A percentile compares a stretch with the other conserved stretches of the same genome.
phyloP scores from a whole-genome alignment of 2,329 filamentous ascomycete species.

The Aspergillus latus region DNA sequence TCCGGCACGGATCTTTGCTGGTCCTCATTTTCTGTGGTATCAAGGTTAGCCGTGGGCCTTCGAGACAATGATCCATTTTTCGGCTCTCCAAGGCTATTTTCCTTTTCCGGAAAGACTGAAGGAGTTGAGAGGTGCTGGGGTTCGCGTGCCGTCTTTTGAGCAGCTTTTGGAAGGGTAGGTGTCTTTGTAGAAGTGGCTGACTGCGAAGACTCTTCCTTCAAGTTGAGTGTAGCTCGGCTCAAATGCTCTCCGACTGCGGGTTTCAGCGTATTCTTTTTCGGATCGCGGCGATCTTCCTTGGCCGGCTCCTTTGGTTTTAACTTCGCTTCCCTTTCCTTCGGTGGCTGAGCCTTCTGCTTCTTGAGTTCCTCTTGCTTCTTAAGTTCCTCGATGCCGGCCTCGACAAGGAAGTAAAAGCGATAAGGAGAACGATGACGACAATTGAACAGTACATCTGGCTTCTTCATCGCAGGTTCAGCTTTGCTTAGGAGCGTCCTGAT shows the following conservation, averaged over 20 bases:
- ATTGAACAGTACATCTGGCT: not conserved
- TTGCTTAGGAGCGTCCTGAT: not conserved
- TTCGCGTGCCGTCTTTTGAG: not conserved
- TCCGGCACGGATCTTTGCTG: not conserved
- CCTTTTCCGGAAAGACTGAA: not conserved
- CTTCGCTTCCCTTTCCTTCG: not conserved
- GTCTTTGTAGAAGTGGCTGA: not conserved
- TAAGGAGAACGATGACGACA: not conserved
- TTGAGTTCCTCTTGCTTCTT: not conserved
- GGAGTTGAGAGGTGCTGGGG: not conserved
- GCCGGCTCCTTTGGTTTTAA: too few species aligned
- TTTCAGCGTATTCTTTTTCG: not conserved
- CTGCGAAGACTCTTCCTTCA: not conserved
- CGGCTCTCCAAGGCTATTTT: not conserved
- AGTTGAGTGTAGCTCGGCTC: not conserved
- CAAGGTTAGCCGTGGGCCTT: not conserved
- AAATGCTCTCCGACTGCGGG: not conserved
- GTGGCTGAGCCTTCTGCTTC: not conserved
- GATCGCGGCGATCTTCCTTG: not conserved
- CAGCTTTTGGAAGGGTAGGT: not conserved
- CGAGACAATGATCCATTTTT: not conserved
- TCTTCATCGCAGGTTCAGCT: not conserved
- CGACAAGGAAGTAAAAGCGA: not conserved
- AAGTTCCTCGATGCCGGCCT: not conserved
- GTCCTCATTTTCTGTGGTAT: not conserved